Evolutionary conservation across 768 basidiomycete genomes (phyloP).

Genomic region (Kwoniella heveanensis): DNA sequence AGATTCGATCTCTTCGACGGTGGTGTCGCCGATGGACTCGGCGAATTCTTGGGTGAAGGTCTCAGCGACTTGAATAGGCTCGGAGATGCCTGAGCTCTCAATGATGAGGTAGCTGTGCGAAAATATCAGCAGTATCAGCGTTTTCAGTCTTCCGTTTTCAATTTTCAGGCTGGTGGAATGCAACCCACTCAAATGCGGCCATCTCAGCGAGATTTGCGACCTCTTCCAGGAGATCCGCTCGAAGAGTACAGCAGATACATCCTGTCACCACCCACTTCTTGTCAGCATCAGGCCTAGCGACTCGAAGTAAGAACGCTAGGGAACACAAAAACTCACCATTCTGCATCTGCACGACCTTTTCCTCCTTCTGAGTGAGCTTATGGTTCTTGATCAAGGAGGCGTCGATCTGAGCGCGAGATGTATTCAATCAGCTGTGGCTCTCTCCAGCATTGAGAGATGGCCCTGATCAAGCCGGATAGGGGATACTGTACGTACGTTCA

Average conservation of each 20-base stretch:
- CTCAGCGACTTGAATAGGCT: conserved; percentile 56
- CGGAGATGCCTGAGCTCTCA: conserved; percentile 52
- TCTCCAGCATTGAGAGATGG: not conserved
- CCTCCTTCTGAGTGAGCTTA: conserved; percentile 47
- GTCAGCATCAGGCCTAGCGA: no score
- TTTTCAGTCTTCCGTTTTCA: no score
- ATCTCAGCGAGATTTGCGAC: conserved; percentile 49
- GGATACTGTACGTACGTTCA: conserved; percentile 48
- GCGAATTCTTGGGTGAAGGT: conserved; percentile 53
- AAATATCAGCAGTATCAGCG: no score
- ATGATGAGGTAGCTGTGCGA: conserved; percentile 53
- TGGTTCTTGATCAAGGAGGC: conserved; percentile 48
- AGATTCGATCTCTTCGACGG: conserved; percentile 37
- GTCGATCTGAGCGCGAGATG: conserved; percentile 42
- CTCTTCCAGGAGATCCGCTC: conserved; percentile 55
- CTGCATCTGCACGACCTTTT: conserved; percentile 53
- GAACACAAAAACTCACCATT: conserved; percentile 54
- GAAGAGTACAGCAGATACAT: conserved; percentile 56
- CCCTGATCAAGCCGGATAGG: no score
- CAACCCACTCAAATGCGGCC: conserved; percentile 43
- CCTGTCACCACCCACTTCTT: no score
- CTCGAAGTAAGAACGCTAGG: no score
- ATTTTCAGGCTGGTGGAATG: not conserved
- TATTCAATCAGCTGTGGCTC: not conserved
- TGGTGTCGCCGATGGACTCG: conserved; percentile 32